Evolutionary conservation across 2,329 filamentous ascomycete species (phyloP).

Genomic region (Phialemoniopsis sp.): DNA sequence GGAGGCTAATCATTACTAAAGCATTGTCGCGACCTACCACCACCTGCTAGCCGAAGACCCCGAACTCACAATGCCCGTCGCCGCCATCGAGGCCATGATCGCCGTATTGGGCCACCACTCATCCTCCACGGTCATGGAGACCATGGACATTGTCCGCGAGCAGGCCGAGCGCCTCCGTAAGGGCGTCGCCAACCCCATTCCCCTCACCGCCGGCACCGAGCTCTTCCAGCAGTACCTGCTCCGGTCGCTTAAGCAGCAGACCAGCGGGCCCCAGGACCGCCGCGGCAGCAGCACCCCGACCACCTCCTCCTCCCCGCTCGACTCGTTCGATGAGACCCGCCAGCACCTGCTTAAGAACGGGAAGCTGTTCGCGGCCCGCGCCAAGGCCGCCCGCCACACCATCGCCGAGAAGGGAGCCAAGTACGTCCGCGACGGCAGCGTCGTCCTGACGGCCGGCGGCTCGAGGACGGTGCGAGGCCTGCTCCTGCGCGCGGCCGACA

Average conservation of each 20-base stretch:
- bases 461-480: conserved; percentile 79
- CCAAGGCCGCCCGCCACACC: conserved; percentile 77
- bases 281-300: conserved; percentile 1
- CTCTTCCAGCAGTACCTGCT: conserved; percentile 94
- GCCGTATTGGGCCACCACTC: conserved; percentile 75
- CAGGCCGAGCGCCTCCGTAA: conserved; percentile 75
- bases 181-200: conserved; percentile 82
- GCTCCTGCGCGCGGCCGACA: conserved; percentile 68
- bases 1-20: conserved; percentile 20
- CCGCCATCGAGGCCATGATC: conserved; percentile 61
- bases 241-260: conserved; percentile 59
- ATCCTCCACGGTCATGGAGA: conserved; percentile 88
- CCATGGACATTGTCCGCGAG: conserved; percentile 75
- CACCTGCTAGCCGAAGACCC: conserved; percentile 60
- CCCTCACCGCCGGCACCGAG: conserved; percentile 88
- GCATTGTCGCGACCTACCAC: conserved; percentile 53
- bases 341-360: conserved; percentile 83
- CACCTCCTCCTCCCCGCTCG: conserved; percentile 20
- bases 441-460: conserved; percentile 87
- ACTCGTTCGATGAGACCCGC: conserved; percentile 77
- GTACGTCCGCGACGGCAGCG: conserved; percentile 73
- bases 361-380: conserved; percentile 78
- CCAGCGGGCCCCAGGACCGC: conserved; percentile 23
- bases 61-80: conserved; percentile 91
- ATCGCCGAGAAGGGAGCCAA: conserved; percentile 77